Evolutionary conservation across 1,139 yeast species (phyloP).

Genomic region (Pichia sp.): DNA sequence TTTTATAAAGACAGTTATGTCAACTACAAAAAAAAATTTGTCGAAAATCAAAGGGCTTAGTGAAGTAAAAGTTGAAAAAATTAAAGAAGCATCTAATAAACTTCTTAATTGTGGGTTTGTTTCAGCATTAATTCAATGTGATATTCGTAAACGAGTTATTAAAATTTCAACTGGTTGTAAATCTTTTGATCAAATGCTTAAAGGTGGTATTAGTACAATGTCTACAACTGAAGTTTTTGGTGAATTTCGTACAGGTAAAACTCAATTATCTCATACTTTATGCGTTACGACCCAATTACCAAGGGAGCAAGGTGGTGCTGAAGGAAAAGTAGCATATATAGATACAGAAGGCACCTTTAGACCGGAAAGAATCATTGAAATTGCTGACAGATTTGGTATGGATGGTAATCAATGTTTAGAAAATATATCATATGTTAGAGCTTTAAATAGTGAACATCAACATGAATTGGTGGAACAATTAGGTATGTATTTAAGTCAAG

Average conservation of each 20-base stretch:
- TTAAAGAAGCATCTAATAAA: conserved; percentile 55
- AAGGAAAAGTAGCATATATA: conserved; percentile 55
- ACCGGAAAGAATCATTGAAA: conserved; percentile 48
- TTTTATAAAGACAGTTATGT: conserved; percentile 26
- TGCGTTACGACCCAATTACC: conserved; percentile 57
- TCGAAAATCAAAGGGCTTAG: conserved; percentile 31
- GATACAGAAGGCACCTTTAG: conserved; percentile 59
- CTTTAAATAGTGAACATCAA: conserved; percentile 53
- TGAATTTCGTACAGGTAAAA: conserved; percentile 56
- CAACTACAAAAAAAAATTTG: conserved; percentile 44
- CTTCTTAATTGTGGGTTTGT: conserved; percentile 46
- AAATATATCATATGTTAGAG: conserved; percentile 44
- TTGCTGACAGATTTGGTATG: conserved; percentile 48
- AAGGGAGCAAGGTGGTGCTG: conserved; percentile 49
- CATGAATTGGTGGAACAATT: conserved; percentile 50
- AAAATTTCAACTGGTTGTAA: conserved; percentile 49
- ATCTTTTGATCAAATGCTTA: conserved; percentile 46
- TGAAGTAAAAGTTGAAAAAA: conserved; percentile 55
- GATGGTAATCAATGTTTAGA: conserved; percentile 47
- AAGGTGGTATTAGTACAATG: conserved; percentile 58
- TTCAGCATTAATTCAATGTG: conserved; percentile 48
- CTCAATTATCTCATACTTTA: conserved; percentile 53
- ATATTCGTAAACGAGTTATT: conserved; percentile 41
- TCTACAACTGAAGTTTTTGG: conserved; percentile 59
- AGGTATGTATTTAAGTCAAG: conserved; percentile 44